phyloP scores from a whole-genome alignment of 2,329 filamentous ascomycete genomes.

The Verticillium albo-atrum region DNA sequence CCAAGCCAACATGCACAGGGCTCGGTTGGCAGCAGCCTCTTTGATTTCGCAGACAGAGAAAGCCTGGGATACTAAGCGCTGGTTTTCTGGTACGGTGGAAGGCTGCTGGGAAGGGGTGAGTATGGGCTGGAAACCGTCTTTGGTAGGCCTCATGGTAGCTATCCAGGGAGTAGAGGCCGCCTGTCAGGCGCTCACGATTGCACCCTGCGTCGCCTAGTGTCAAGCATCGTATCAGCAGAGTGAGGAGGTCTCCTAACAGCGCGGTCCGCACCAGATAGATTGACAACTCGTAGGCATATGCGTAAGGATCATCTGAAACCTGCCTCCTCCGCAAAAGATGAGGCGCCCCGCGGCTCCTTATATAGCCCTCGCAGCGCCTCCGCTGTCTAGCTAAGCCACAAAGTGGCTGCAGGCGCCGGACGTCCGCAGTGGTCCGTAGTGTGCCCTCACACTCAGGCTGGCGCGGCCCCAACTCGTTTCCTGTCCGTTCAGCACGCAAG shows the following conservation, averaged over 20 bases:
- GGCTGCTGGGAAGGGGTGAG: slow-evolving; percentile 12
- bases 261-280: too few relatives aligned
- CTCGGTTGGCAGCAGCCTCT: slow-evolving; percentile 25
- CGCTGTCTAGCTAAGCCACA: too few relatives aligned
- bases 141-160: slow-evolving; percentile 46
- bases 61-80: slow-evolving; percentile 37
- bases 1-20: slow-evolving; percentile 19
- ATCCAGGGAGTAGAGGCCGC: slow-evolving; percentile 47
- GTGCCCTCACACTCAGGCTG: too few relatives aligned
- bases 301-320: too few relatives aligned
- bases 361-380: too few relatives aligned
- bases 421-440: too few relatives aligned
- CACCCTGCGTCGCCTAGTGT: neutral
- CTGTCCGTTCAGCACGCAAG: neutral
- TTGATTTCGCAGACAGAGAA: slow-evolving; percentile 31
- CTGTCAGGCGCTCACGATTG: neutral
- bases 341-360: too few relatives aligned
- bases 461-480: neutral
- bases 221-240: too few relatives aligned
- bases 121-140: slow-evolving; percentile 40
- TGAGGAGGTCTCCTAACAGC: too few relatives aligned
- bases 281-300: too few relatives aligned
- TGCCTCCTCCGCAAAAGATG: too few relatives aligned
- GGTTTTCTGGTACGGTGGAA: slow-evolving; percentile 44
- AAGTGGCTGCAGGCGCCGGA: too few relatives aligned